Conservation (phyloP, 2,329 filamentous ascomycete genomes). For the Metarhizium robertsii region DNA sequence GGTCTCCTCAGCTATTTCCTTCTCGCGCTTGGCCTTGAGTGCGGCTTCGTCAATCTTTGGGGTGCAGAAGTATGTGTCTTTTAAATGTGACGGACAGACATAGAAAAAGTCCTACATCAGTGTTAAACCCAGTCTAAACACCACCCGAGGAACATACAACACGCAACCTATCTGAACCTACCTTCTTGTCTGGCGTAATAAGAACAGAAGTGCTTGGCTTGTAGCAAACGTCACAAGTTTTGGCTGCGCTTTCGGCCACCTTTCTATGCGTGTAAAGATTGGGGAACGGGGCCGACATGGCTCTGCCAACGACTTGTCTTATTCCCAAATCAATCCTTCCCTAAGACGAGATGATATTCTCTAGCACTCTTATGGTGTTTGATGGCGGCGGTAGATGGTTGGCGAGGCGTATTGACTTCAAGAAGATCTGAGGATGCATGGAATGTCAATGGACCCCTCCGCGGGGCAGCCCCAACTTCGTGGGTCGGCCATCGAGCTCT, state of each 20-base stretch:
- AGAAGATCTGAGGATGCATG: too few relatives aligned
- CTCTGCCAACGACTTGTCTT: not conserved
- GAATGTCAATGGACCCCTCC: not conserved
- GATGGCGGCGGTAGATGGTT: not conserved
- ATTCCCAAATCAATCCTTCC: not conserved
- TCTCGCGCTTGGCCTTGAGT: slow-evolving; percentile 49
- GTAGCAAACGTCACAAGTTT: slow-evolving; percentile 84
- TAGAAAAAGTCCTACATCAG: slow-evolving; percentile 70
- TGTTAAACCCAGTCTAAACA: not conserved
- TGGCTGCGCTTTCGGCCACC: slow-evolving; percentile 76
- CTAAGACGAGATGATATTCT: not conserved
- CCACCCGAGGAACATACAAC: not conserved
- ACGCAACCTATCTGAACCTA: slow-evolving; percentile 23
- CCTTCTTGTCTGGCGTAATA: slow-evolving; percentile 83
- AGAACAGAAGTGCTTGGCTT: slow-evolving; percentile 81
- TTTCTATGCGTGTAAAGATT: slow-evolving; percentile 81
- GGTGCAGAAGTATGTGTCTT: slow-evolving; percentile 71
- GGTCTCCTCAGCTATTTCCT: slow-evolving; percentile 54
- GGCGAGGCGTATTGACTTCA: too few relatives aligned
- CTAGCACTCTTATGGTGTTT: not conserved
- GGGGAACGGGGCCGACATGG: slow-evolving; percentile 36
- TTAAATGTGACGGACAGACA: slow-evolving; percentile 73
- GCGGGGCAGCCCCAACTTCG: not conserved
- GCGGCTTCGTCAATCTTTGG: slow-evolving; percentile 63
- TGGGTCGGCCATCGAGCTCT: too few relatives aligned